These are phyloP conservation scores for Neurospora sp. DNA, from an alignment of 495 filamentous ascomycete species.

Conservation along the genomic window DNA sequence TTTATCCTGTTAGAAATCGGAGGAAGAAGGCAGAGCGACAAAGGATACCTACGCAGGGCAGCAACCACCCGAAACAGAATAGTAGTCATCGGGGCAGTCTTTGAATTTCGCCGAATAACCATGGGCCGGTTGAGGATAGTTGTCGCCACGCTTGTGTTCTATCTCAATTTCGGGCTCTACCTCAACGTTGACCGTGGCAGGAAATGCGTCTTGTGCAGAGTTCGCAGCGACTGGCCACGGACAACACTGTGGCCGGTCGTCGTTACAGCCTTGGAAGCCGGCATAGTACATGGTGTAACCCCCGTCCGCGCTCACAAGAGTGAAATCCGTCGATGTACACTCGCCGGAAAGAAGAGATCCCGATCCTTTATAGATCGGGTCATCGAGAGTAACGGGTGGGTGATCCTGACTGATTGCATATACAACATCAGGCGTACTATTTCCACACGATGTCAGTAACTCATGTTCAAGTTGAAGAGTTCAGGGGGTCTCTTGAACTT, in stretches of 20 bases:
- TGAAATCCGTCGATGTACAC: conserved; percentile 17
- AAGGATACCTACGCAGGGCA: conserved; percentile 15
- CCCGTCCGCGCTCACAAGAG: conserved; percentile 12
- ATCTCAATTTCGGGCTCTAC: neutral
- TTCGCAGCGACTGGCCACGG: conserved; percentile 13
- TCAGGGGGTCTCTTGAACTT: neutral
- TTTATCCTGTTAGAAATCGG: neutral
- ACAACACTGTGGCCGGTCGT: conserved; percentile 18
- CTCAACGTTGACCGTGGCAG: neutral
- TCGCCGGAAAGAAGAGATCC: conserved; percentile 14
- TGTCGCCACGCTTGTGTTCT: neutral
- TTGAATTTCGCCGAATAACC: neutral
- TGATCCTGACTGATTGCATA: conserved; percentile 1
- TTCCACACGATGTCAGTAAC: neutral
- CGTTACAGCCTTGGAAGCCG: conserved; percentile 18
- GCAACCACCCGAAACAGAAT: conserved; percentile 18
- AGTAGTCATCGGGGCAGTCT: conserved; percentile 19
- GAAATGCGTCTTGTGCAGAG: neutral
- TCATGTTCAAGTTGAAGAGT: neutral
- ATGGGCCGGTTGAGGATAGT: conserved; percentile 14
- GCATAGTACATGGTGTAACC: conserved; percentile 16
- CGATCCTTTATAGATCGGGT: conserved; percentile 10
- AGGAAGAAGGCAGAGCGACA: neutral
- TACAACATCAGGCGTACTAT: conserved; percentile 10
- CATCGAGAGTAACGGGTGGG: neutral